Conservation (phyloP, 179 eudicot genomes). For the Drosera spatulata region DNA sequence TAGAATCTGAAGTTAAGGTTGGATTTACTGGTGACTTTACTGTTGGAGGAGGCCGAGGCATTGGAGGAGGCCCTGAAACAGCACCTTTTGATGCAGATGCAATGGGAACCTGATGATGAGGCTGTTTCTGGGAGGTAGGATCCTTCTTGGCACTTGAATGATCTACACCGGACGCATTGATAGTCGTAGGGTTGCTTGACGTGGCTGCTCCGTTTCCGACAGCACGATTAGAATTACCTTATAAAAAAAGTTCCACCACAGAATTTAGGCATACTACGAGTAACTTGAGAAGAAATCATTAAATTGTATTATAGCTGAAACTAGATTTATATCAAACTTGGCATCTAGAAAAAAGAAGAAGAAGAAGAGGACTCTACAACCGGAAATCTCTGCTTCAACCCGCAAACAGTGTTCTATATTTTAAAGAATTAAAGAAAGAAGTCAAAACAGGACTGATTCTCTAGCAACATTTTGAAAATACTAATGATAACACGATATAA, state of each 20-base stretch:
- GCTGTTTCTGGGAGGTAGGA: constrained; percentile 17
- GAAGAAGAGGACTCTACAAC: background rate
- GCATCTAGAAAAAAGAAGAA: background rate
- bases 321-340: background rate
- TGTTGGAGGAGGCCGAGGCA: constrained; percentile 17
- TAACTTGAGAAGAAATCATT: background rate
- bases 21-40: constrained; percentile 22
- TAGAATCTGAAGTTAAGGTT: constrained; percentile 26
- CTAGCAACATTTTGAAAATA: no score
- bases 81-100: constrained; percentile 13
- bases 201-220: constrained; percentile 23
- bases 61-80: constrained; percentile 4
- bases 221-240: constrained; percentile 1
- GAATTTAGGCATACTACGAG: background rate
- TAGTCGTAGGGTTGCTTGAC: constrained; percentile 16
- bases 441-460: no score
- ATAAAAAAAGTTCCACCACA: background rate
- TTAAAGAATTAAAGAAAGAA: no score
- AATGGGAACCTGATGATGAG: constrained; percentile 14
- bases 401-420: background rate
- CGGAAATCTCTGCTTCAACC: no score
- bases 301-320: background rate
- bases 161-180: constrained; percentile 17
- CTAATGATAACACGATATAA: no score
- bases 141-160: constrained; percentile 6